Base-by-base conservation (phyloP, 768 basidiomycete genomes). In the Lentinula sp. region DNA sequence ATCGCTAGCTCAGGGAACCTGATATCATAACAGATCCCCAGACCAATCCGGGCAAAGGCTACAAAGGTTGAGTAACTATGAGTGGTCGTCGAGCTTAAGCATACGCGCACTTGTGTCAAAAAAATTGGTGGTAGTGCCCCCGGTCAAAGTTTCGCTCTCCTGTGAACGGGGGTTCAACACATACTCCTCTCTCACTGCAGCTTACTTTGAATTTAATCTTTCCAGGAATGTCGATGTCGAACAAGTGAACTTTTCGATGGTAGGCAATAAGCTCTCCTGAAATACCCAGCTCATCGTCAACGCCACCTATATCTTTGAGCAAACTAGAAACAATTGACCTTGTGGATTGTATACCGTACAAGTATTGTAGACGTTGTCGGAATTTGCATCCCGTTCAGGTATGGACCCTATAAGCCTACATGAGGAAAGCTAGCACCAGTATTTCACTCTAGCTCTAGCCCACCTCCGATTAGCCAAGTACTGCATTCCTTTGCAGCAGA, bases 1-100 rank as follows among this genome's bases (percentile, higher is more conserved):
- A 91, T 91, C 4, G 95, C 87, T 68, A 96, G 78, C 73, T 99
- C 97, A 0, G 96, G 95, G 79, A 95, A 95, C 40, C 94, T 85
- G 28, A 98, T 82, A 69, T 98, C 96, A 69, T 98, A 98, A 72
- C 96, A 99, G 62, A 99, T 94, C 0, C 95, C 96, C 23, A 98
- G 79, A 8, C 96, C 97, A 64, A 99, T 87, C 57, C 93, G 88
- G n/a, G 95, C 97, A 70, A 97, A 98, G n/a, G 89, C 94, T 95
- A 67, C 5, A 21, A n/a, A 50, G 59, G 45, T 42, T 16, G n/a
- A 49, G 57, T 6, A 37, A 40, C 51, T 13, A 21, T 37, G 4
- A n/a, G 5, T 23, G 31, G 32, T 28, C 28, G 28, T 28, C 2
- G 3, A 35, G n/a, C 57, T 7, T 43, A 2, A 37, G 15, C 32